Evolutionary conservation across 768 basidiomycete species (phyloP), one percentile per base, ranked within the genome.

Genomic region (Suillus weaverae): DNA sequence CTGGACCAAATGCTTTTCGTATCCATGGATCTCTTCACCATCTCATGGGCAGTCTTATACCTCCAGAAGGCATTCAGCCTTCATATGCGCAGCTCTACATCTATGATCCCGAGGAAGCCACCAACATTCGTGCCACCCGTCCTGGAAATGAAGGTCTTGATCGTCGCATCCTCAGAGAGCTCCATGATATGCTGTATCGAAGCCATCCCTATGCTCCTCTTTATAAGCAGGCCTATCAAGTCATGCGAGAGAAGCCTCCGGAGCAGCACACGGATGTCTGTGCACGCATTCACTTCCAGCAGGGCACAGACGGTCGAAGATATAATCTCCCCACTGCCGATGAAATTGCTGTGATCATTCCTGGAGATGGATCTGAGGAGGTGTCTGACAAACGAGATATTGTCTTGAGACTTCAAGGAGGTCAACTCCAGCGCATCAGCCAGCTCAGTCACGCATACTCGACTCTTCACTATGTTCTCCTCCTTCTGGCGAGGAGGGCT

Each of bases 291-390:
- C 38, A 61, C 43, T 4, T 70, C 0, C 26, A 70, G 1, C 62
- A 65, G 0, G 62, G 51, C 0, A 46, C 55, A 61, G 81, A 84
- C 71, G 68, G 54, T 0, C 69, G 79, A 5, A 61, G 74, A 13
- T 83, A 85, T 61, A 85, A 85, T 67, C 64, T 80, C 0, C 83
- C 84, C 2, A 80, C 77, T 54, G 72, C 76, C 1, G 70, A 77
- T 63, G 81, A 84, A 55, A 72, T 85, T 62, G 80, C 80, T 44
- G 76, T 38, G 36, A 38, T 38, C 10, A 38, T 38, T 4, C 36
- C 36, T 61, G 77, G 73, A 8, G 67, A 74, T 72, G 74, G 68
- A 7, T 41, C 65, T 20, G 32, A 73, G 14, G 38, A 38, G 32
- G 46, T 54, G 0, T 41, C 60, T 1, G 64, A 70, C 1, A 26